Evolutionary conservation across 202 grass and related monocot species (phyloP).

Genomic region (Carex arenaria): DNA sequence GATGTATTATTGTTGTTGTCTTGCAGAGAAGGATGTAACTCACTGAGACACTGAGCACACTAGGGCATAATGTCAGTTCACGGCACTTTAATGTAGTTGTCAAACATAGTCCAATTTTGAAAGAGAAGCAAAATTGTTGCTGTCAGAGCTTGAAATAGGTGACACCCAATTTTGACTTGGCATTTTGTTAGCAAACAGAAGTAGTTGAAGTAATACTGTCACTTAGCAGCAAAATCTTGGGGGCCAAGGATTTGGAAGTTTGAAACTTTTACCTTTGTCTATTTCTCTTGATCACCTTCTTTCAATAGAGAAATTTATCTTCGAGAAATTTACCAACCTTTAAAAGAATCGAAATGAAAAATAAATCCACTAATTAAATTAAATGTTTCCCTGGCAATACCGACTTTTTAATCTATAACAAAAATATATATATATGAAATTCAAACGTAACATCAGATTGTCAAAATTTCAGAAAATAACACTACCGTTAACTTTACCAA

Average conservation of each 20-base stretch:
- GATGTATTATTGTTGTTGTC: too few species aligned
- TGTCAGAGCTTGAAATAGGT: not conserved
- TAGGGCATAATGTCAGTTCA: not conserved
- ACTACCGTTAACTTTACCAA: too few species aligned
- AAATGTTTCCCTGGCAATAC: not conserved
- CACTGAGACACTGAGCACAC: too few species aligned
- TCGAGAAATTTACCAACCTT: not conserved
- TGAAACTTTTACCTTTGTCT: not conserved
- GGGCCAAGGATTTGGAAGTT: slow-evolving; percentile 1
- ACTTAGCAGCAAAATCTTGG: slow-evolving; percentile 9
- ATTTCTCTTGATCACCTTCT: not conserved
- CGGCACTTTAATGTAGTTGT: not conserved
- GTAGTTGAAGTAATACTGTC: slow-evolving; percentile 7
- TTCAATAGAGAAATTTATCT: not conserved
- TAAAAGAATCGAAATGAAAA: not conserved
- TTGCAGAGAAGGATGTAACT: too few species aligned
- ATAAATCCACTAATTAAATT: not conserved
- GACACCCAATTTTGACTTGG: slow-evolving; percentile 7
- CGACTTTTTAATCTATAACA: too few species aligned
- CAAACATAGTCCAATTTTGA: not conserved
- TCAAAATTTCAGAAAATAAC: too few species aligned
- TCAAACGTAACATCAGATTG: too few species aligned
- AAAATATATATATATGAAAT: too few species aligned
- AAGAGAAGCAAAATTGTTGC: not conserved
- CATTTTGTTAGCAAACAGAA: not conserved